phyloP scores from a whole-genome alignment of 352 stramenopile species.

The Phytophthora vignae region DNA sequence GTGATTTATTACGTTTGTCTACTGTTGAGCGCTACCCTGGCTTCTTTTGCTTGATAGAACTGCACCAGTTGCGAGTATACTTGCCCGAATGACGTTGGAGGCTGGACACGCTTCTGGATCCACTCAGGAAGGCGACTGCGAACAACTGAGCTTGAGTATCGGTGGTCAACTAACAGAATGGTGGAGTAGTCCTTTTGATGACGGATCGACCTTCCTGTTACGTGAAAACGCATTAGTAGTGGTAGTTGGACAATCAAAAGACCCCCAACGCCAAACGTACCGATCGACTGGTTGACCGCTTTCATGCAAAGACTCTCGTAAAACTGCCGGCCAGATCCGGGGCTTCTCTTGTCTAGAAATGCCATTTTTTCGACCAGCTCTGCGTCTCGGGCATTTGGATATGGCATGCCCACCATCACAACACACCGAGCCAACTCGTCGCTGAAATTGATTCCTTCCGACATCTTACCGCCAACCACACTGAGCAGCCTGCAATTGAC shows the following conservation, averaged over 20 bases:
- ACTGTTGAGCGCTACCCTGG: constrained; percentile 5
- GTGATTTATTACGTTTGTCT: constrained; percentile 9
- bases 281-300: constrained; percentile 99
- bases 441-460: constrained; percentile 99
- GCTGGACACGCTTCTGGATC: constrained; percentile 84
- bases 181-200: constrained; percentile 97
- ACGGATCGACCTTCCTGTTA: constrained; percentile 93
- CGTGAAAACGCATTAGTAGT: constrained; percentile 17
- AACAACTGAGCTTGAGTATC: constrained; percentile 87
- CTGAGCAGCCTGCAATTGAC: constrained; percentile 83
- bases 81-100: constrained; percentile 68
- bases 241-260: not conserved
- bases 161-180: constrained; percentile 96
- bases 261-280: constrained; percentile 40
- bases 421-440: constrained; percentile 97
- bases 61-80: constrained; percentile 80
- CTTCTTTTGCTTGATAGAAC: constrained; percentile 75
- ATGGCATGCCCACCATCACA: constrained; percentile 98
- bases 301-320: constrained; percentile 99
- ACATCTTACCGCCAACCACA: constrained; percentile 99
- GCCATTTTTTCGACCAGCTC: constrained; percentile 98
- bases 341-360: constrained; percentile 82
- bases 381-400: constrained; percentile 96
- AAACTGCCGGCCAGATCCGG: constrained; percentile 88
- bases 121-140: constrained; percentile 78